Evolutionary conservation across 202 grass and related monocot species (phyloP).

Genomic region (Brachypodium distachyon): DNA sequence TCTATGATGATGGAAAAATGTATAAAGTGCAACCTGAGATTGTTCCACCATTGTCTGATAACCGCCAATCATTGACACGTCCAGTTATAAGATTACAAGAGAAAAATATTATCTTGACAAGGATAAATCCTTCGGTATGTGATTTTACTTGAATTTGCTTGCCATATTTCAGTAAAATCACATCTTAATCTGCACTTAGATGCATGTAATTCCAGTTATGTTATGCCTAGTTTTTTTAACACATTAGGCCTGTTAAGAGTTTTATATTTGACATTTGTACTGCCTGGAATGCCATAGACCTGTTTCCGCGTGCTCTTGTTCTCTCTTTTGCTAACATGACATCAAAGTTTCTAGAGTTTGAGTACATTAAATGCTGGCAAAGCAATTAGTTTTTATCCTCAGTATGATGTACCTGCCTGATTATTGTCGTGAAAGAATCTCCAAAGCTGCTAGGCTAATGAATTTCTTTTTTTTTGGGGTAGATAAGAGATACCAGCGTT

Average conservation of each 20-base stretch:
- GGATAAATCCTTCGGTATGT: constrained; percentile 91
- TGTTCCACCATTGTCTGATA: constrained; percentile 85
- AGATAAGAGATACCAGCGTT: constrained; percentile 97
- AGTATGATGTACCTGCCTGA: neutral
- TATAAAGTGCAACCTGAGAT: constrained; percentile 87
- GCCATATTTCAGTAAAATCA: neutral
- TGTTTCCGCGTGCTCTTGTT: neutral
- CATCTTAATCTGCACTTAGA: constrained; percentile 3
- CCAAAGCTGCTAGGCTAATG: neutral
- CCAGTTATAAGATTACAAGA: constrained; percentile 97
- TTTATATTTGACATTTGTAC: neutral
- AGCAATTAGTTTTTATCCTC: neutral
- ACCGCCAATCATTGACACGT: constrained; percentile 70
- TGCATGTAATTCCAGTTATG: neutral
- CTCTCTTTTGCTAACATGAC: neutral
- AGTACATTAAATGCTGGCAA: neutral
- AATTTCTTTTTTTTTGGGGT: constrained; percentile 30
- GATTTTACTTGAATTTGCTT: constrained; percentile 23
- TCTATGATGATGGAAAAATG: constrained; percentile 72
- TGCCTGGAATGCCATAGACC: neutral
- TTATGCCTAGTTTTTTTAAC: neutral
- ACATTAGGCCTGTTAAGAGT: neutral
- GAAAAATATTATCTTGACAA: constrained; percentile 86
- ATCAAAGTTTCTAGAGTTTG: neutral
- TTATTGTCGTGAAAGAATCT: neutral